Evolutionary conservation across 2,329 filamentous ascomycete genomes (phyloP).

Genomic region (Fusarium sp.): DNA sequence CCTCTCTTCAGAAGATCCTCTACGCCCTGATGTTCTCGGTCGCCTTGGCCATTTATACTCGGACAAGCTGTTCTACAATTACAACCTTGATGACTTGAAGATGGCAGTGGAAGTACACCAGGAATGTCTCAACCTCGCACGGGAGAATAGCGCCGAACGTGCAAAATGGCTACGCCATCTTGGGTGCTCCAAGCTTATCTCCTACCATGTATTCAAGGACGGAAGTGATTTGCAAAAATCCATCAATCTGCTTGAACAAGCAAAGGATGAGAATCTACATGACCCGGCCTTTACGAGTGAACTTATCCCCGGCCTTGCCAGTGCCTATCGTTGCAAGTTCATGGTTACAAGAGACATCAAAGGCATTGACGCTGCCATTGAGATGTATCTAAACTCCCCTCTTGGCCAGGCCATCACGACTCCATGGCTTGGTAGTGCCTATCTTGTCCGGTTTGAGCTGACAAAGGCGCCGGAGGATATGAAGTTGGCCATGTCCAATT

Average conservation of each 20-base stretch:
- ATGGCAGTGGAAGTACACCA: background rate
- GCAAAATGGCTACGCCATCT: background rate
- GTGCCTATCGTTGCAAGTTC: background rate
- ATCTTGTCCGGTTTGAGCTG: fast-evolving
- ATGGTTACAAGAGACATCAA: background rate
- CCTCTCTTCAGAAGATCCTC: background rate
- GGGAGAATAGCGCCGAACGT: fast-evolving
- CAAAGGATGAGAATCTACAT: fast-evolving
- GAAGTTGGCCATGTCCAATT: fast-evolving
- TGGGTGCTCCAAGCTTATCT: background rate
- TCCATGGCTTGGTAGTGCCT: background rate
- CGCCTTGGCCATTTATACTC: background rate
- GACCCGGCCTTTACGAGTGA: fast-evolving
- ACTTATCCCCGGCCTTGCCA: fast-evolving
- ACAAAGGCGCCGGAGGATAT: background rate
- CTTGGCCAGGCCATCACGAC: fast-evolving
- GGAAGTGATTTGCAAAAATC: fast-evolving
- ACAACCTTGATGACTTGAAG: background rate
- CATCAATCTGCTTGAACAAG: background rate
- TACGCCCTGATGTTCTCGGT: background rate
- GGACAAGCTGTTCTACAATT: background rate
- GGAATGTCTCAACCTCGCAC: background rate
- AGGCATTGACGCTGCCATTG: background rate
- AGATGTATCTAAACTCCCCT: background rate
- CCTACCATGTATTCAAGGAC: background rate